phyloP scores from a whole-genome alignment of 768 basidiomycete species.

The Leucogyrophana mollusca region DNA sequence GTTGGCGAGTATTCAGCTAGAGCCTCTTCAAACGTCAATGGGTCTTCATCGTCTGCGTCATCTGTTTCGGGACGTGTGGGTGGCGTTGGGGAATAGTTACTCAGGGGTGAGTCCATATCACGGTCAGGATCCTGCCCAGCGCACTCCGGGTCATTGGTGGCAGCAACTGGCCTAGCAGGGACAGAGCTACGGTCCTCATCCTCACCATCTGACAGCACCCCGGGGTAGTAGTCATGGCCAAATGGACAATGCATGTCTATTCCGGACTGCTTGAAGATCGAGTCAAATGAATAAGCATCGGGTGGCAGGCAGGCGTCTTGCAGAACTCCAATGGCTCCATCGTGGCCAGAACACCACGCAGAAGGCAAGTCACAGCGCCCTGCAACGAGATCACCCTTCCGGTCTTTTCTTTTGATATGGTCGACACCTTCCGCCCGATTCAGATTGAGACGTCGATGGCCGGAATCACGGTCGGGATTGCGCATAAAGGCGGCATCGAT shows the following conservation, averaged over 20 bases:
- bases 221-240: background rate
- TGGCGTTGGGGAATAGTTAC: background rate
- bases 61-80: background rate
- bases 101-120: background rate
- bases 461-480: slow-evolving; percentile 21
- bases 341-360: background rate
- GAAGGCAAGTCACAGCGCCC: background rate
- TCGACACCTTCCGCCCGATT: slow-evolving; percentile 17
- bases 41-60: background rate
- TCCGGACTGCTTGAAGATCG: too few relatives aligned
- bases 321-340: too few relatives aligned
- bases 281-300: too few relatives aligned
- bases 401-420: background rate
- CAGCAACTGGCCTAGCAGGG: too few relatives aligned
- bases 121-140: too few relatives aligned
- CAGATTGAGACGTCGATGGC: slow-evolving; percentile 16
- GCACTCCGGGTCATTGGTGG: too few relatives aligned
- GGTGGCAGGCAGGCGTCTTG: too few relatives aligned
- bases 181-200: background rate
- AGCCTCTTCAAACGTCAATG: background rate
- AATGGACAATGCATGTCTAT: too few relatives aligned
- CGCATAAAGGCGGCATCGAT: slow-evolving; percentile 17
- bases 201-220: background rate
- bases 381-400: background rate
- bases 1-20: background rate